Conservation (phyloP, 2,329 filamentous ascomycete species). For the Fusarium sp. region DNA sequence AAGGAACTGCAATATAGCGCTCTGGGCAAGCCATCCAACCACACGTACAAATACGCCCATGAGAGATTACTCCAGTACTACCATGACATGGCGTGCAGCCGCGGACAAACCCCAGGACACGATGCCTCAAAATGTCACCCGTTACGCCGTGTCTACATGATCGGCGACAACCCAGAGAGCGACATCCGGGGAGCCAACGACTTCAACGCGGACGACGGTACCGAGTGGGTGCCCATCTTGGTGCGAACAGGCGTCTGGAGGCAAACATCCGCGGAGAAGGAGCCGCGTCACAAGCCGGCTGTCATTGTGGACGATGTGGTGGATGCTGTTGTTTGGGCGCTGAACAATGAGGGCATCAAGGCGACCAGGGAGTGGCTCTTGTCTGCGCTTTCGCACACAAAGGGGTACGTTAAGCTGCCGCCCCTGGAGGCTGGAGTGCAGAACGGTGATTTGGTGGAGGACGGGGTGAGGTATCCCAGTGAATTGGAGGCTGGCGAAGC, state of each 20-base stretch:
- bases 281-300: slow-evolving; percentile 70
- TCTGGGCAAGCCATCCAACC: slow-evolving; percentile 83
- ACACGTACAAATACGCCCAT: slow-evolving; percentile 83
- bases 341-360: slow-evolving; percentile 65
- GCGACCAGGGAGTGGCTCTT: slow-evolving; percentile 49
- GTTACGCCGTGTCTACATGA: slow-evolving; percentile 88
- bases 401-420: slow-evolving; percentile 44
- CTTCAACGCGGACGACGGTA: slow-evolving; percentile 73
- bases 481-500: slow-evolving; percentile 39
- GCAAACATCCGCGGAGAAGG: slow-evolving; percentile 52
- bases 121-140: slow-evolving; percentile 53
- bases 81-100: slow-evolving; percentile 42
- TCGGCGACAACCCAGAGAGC: slow-evolving; percentile 89
- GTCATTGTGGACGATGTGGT: slow-evolving; percentile 79
- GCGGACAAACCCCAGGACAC: slow-evolving; percentile 23
- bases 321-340: slow-evolving; percentile 80
- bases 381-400: slow-evolving; percentile 44
- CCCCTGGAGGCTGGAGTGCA: slow-evolving; percentile 26
- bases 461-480: slow-evolving; percentile 35
- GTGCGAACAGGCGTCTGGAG: slow-evolving; percentile 83
- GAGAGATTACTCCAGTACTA: slow-evolving; percentile 73
- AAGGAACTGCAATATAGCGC: slow-evolving; percentile 70
- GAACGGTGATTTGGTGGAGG: background rate
- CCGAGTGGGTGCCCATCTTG: slow-evolving; percentile 81
- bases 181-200: slow-evolving; percentile 90